Conservation (phyloP, 257 asterid genomes). For the Solanum sejunctum region DNA sequence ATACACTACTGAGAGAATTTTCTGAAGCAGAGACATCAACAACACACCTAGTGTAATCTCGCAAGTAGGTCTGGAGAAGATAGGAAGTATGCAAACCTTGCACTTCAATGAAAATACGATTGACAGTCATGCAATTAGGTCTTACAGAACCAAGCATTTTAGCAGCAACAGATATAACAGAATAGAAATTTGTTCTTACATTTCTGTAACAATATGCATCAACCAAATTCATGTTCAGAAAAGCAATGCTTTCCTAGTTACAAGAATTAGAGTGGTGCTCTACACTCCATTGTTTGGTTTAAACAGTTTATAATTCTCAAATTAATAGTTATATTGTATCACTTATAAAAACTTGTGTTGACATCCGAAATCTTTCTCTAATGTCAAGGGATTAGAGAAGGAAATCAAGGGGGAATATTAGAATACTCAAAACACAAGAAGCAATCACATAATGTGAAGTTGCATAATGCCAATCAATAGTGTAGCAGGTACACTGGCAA, state of each 20-base stretch:
- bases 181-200: no score
- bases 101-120: not conserved
- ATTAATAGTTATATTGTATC: not conserved
- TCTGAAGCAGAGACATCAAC: not conserved
- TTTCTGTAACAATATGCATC: not conserved
- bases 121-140: not conserved
- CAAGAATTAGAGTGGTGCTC: not conserved
- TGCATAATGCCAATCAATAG: not conserved
- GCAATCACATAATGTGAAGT: not conserved
- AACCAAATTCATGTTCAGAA: not conserved
- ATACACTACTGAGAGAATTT: not conserved
- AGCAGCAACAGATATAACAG: not conserved
- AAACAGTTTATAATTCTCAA: not conserved
- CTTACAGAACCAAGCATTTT: not conserved
- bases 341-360: not conserved
- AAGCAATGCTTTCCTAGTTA: not conserved
- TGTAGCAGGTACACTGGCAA: not conserved
- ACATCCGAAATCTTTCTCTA: not conserved
- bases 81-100: no score
- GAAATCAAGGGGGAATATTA: not conserved
- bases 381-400: not conserved
- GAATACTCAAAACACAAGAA: not conserved
- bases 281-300: not conserved
- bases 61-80: no score
- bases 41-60: no score